Base-by-base conservation (phyloP, 2,329 filamentous ascomycete species). In the Calonectria pseudoreteaudii region DNA sequence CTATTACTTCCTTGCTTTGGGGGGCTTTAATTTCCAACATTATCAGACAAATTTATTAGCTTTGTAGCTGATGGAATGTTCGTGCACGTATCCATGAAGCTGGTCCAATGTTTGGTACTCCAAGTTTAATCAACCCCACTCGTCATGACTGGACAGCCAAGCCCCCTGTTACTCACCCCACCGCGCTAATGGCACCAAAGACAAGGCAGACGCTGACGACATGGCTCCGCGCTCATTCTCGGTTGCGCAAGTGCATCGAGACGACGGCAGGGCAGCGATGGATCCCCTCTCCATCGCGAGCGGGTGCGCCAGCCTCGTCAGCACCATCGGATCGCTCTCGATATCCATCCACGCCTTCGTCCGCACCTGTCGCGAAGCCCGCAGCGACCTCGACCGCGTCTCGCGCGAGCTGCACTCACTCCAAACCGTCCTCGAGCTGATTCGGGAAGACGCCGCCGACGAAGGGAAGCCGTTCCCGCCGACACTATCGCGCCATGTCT, bases 341-440 rank as follows among this genome's bases (percentile, higher is more conserved):
- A 0, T 60, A 20, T 66, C 64, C 3, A 74, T 77, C 0, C 62
- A 70, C 13, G 36, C 34, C 1, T 77, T 77, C 10, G 73, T 77
- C 0, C 73, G 76, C 1, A 72, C 53, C 2, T 77, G 58, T 30
- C 68, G 76, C 28, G 76, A 77, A 8, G 73, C 76, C 5, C 75
- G 76, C 2, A 44, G 34, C 5, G 75, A 77, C 11, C 20, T 77
- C 1, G 75, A 77, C 8, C 62, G 64, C 14, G 71, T 77, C 5
- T 77, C 75, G 9, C 53, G 68, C 31, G 76, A 77, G 50, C 50
- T 77, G 0, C 66, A 74, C 4, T 77, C 75, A 3, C 67, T 77
- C 0, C 60, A 67, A 8, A 72, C 66, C 0, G 75, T 77, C 13
- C 73, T 77, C 8, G 53, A 75, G 13, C 75, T 77, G 0, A 77